phyloP scores from a whole-genome alignment of 192 early-diverging fungal species.

The Cetraspora pellucida region DNA sequence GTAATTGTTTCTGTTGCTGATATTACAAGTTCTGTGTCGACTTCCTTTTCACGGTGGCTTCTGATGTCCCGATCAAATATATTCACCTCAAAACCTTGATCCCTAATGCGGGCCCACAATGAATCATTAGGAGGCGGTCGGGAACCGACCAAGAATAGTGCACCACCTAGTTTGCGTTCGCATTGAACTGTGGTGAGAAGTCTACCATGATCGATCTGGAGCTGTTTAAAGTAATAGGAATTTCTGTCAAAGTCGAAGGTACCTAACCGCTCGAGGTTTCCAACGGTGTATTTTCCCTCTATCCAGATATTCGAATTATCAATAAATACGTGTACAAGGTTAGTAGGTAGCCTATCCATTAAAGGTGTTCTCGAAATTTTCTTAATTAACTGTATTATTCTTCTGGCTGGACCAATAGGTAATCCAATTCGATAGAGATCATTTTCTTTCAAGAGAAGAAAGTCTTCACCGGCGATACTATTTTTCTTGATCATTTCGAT shows the following conservation, averaged over 20 bases:
- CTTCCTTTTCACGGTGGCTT: conserved; percentile 6
- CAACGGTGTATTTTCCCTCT: not conserved
- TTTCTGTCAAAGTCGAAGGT: no score
- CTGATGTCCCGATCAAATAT: not conserved
- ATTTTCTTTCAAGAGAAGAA: conserved; percentile 2
- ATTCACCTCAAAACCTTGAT: not conserved
- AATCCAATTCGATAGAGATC: conserved; percentile 15
- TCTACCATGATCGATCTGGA: not conserved
- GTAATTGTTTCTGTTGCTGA: not conserved
- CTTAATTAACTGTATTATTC: conserved; percentile 1
- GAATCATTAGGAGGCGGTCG: conserved; percentile 16
- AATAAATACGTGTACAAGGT: conserved; percentile 17
- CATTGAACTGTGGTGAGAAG: conserved; percentile 9
- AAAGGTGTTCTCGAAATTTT: conserved; percentile 16
- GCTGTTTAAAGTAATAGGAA: not conserved
- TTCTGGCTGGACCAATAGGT: not conserved
- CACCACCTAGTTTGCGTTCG: conserved; percentile 10
- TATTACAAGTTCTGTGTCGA: not conserved
- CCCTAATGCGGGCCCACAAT: not conserved
- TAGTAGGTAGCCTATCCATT: not conserved
- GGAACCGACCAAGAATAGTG: not conserved
- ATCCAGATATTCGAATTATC: conserved; percentile 12
- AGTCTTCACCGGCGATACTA: conserved; percentile 1
- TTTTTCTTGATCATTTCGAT: conserved; percentile 15
- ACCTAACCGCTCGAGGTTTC: no score